Evolutionary conservation across 2,329 filamentous ascomycete genomes (phyloP).

Genomic region (Achaetomium macrosporum): DNA sequence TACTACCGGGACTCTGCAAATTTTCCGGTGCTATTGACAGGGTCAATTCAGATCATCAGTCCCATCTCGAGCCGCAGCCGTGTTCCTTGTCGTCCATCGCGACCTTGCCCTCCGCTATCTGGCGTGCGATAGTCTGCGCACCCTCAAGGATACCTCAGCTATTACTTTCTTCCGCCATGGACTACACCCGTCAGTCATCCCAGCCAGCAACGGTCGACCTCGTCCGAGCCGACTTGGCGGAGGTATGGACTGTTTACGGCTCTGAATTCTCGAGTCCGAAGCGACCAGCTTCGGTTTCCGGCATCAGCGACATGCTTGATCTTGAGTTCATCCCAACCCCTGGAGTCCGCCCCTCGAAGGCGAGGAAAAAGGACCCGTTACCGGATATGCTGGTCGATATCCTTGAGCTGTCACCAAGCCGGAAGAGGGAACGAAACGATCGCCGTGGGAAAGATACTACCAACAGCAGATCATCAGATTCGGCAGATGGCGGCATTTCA

Average conservation of each 20-base stretch:
- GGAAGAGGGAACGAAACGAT: neutral
- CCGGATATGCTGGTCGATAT: constrained; percentile 1
- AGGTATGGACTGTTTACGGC: constrained; percentile 8
- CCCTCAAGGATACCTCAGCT: neutral
- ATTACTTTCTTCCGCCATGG: neutral
- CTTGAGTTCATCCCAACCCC: constrained; percentile 5
- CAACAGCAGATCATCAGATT: neutral
- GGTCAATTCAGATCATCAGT: neutral
- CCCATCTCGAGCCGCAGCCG: neutral
- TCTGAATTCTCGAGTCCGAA: neutral
- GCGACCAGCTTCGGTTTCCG: constrained; percentile 2
- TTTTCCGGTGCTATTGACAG: too few species aligned
- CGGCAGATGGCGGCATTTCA: neutral
- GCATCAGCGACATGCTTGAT: constrained; percentile 8
- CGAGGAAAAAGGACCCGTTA: neutral
- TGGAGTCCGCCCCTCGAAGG: neutral
- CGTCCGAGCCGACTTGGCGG: constrained; percentile 11
- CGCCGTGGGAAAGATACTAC: neutral
- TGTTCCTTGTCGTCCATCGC: neutral
- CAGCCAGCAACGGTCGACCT: constrained; percentile 11
- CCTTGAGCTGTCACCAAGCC: constrained; percentile 1
- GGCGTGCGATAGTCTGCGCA: neutral
- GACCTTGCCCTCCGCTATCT: too few species aligned
- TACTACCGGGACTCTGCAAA: too few species aligned
- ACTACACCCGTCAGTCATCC: constrained; percentile 5